Percentiles rank a stretch among this genome's conserved stretches.
These are phyloP conservation scores for Fusarium nanum DNA, from an alignment of 2,329 filamentous ascomycete species.

Conservation along the genomic window DNA sequence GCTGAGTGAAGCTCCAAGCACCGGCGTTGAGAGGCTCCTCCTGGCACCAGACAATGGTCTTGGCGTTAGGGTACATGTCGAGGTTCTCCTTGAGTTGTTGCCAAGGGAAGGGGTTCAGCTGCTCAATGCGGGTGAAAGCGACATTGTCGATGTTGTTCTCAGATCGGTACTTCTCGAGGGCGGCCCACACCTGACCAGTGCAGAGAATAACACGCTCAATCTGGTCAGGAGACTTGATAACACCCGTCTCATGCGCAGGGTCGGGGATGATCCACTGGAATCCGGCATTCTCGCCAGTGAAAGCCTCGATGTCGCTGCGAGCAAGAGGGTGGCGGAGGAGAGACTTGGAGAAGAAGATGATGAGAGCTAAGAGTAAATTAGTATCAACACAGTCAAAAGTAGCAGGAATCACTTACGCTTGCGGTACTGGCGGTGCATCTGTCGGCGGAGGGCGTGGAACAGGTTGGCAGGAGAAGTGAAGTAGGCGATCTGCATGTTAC, in stretches of 20 bases:
- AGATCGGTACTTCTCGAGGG: conserved; percentile 90
- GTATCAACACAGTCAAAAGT: conserved; percentile 6
- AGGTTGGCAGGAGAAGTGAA: conserved; percentile 96
- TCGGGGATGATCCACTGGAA: conserved; percentile 98
- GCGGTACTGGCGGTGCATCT: conserved; percentile 99
- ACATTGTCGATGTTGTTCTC: conserved; percentile 89
- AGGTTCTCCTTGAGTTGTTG: conserved; percentile 96
- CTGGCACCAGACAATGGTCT: conserved; percentile 97
- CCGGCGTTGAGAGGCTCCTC: conserved; percentile 98
- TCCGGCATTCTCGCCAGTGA: conserved; percentile 83
- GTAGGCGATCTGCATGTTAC: conserved; percentile 98
- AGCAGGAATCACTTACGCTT: conserved; percentile 77
- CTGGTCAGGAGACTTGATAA: conserved; percentile 82
- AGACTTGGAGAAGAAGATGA: conserved; percentile 99
- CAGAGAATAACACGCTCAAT: conserved; percentile 96
- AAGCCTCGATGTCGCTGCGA: conserved; percentile 89
- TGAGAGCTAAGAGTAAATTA: conserved; percentile 67
- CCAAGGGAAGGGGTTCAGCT: conserved; percentile 99
- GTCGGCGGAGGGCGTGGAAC: conserved; percentile 95
- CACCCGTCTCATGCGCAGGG: conserved; percentile 79
- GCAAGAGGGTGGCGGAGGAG: conserved; percentile 93
- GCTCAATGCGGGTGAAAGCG: conserved; percentile 94
- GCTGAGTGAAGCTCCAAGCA: conserved; percentile 97
- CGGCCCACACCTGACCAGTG: conserved; percentile 92
- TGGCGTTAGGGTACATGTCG: conserved; percentile 95